Percentiles rank a stretch among this genome's conserved stretches.
Evolutionary conservation across 768 basidiomycete genomes (phyloP).

Genomic region (Hydnum rufescens): DNA sequence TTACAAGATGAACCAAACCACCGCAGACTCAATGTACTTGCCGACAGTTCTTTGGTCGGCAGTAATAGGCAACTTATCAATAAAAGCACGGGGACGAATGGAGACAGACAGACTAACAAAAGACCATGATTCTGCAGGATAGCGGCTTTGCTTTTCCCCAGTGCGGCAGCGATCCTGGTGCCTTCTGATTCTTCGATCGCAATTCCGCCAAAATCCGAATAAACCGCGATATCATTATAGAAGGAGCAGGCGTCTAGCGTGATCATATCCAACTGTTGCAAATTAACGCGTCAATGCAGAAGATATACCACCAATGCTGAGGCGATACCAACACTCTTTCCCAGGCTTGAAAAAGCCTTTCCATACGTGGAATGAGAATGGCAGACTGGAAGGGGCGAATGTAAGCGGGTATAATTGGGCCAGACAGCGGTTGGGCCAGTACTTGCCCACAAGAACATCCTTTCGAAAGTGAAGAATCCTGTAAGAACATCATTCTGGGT

Average conservation of each 20-base stretch:
- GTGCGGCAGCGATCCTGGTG: constrained; percentile 24
- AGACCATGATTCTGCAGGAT: constrained; percentile 24
- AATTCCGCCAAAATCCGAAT: constrained; percentile 29
- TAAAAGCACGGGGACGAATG: no score
- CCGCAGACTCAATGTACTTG: constrained; percentile 25
- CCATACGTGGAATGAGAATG: background rate
- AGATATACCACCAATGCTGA: no score
- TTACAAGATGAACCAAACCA: constrained; percentile 21
- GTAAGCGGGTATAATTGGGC: background rate
- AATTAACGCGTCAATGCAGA: constrained; percentile 12
- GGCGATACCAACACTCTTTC: no score
- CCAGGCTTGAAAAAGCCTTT: background rate
- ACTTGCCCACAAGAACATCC: background rate
- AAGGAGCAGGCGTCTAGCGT: constrained; percentile 28
- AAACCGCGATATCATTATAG: constrained; percentile 25
- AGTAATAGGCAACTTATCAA: no score
- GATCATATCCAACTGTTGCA: constrained; percentile 25
- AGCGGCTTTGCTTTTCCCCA: constrained; percentile 24
- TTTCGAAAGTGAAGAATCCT: background rate
- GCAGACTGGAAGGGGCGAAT: background rate
- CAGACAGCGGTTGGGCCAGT: background rate
- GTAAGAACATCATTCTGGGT: background rate
- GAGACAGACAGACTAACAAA: no score
- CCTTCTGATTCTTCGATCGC: constrained; percentile 29
- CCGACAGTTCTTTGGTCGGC: constrained; percentile 23